Conservation (phyloP, 31 red algal species). For the Odonthalia washingtoniensis region DNA sequence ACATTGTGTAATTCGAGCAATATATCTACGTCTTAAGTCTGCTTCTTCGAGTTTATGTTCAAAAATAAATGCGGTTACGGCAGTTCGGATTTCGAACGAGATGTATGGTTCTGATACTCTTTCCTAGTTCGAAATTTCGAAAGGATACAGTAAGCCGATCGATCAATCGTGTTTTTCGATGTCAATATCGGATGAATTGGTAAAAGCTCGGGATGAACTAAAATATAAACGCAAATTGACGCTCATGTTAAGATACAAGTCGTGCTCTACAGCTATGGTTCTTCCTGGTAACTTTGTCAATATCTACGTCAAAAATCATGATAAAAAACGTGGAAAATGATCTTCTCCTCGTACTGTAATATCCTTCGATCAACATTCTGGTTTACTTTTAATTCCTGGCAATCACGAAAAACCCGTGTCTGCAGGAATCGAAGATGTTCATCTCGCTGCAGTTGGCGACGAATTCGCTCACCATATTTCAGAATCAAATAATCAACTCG, state of each 20-base stretch:
- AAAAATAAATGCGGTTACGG: not conserved
- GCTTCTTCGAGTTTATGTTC: not conserved
- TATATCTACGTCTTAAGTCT: not conserved
- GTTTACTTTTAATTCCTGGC: not conserved
- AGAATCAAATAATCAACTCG: not conserved
- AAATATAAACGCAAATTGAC: too few species aligned
- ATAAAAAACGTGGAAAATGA: not conserved
- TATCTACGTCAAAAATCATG: not conserved
- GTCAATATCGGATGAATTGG: too few species aligned
- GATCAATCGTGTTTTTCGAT: too few species aligned
- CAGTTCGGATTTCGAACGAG: not conserved
- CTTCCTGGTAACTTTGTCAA: not conserved
- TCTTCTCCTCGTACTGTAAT: not conserved
- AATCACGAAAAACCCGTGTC: not conserved
- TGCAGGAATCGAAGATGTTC: not conserved
- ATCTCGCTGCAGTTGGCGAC: not conserved
- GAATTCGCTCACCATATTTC: not conserved
- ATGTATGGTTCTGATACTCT: not conserved
- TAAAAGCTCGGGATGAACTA: too few species aligned
- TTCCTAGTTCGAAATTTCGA: not conserved
- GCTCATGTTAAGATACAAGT: too few species aligned
- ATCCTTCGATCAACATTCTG: not conserved
- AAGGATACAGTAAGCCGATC: not conserved
- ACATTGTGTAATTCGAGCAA: not conserved
- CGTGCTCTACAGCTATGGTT: not conserved